phyloP scores from a whole-genome alignment of 495 filamentous ascomycete species.

The Penicillium ucsense region DNA sequence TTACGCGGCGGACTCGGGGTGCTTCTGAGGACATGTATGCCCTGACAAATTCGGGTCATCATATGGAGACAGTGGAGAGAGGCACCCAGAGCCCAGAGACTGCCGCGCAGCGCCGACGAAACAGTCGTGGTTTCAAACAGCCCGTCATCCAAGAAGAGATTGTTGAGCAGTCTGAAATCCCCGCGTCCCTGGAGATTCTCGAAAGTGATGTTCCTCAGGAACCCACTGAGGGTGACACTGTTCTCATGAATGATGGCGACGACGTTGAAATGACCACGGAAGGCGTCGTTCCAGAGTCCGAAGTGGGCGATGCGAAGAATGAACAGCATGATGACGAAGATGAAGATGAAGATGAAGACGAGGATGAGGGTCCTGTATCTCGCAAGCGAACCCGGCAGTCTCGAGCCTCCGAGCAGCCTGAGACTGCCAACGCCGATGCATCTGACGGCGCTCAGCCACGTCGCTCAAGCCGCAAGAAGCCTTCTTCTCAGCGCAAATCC shows the following conservation, averaged over 20 bases:
- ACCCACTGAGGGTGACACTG: conserved; percentile 25
- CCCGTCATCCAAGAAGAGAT: conserved; percentile 47
- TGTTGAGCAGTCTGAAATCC: conserved; percentile 23
- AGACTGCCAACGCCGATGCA: conserved; percentile 21
- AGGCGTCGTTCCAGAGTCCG: conserved; percentile 43
- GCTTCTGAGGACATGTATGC: conserved; percentile 50
- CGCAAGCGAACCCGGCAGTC: conserved; percentile 39
- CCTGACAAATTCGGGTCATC: conserved; percentile 68
- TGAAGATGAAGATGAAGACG: conserved; percentile 47
- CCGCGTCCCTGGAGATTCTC: conserved; percentile 31
- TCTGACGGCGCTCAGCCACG: conserved; percentile 24
- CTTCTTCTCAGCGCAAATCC: conserved; percentile 40
- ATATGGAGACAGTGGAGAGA: conserved; percentile 48
- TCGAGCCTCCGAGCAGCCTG: conserved; percentile 18
- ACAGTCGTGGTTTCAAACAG: conserved; percentile 41
- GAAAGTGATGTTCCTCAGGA: conserved; percentile 32
- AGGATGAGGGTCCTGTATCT: conserved; percentile 54
- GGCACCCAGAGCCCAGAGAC: conserved; percentile 61
- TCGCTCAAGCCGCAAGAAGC: conserved; percentile 38
- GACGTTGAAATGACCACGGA: conserved; percentile 36
- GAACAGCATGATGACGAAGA: conserved; percentile 1
- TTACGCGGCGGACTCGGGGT: conserved; percentile 50
- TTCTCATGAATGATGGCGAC: conserved; percentile 10
- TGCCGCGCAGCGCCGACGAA: conserved; percentile 41
- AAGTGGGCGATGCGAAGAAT: conserved; percentile 31